Evolutionary conservation across 2,329 filamentous ascomycete genomes (phyloP), one percentile per base, ranked within the genome.

Genomic region (Ophiostoma tasmaniense): DNA sequence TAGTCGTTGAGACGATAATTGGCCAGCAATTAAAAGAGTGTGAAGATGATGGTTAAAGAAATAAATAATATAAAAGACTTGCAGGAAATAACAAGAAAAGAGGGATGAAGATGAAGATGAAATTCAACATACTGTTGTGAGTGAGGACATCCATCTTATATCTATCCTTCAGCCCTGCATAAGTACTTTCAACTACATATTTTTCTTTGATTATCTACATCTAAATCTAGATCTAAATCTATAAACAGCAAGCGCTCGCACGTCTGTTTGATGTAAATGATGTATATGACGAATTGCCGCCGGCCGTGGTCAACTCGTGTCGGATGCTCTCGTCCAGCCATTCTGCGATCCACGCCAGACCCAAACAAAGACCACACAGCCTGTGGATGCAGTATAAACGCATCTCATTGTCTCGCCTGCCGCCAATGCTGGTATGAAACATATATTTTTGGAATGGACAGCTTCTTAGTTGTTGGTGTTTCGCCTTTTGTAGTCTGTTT

Each of bases 291-390:
- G 42, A 45, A n/a, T 61, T 61, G 2, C 55, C 55, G 55, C 55
- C 55, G 55, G 50, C 50, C 50, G 50, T 11, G 50, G 10, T 13
- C n/a, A 22, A 22, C 50, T 55, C 22, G 30, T 30, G 25, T 61
- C 22, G 8, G 42, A 11, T 14, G 22, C 61, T 67, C 69, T 64
- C 55, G 14, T 37, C 69, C 69, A 68, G 25, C 65, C 64, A 22
- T 67, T 70, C 7, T 52, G 10, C 35, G 30, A 11, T 37, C 42
- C 37, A 52, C n/a, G 22, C 35, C 39, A 3, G 62, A 39, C 62
- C 66, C 61, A 70, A 70, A 66, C 69, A 66, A 66, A 66, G 66
- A 20, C 62, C 66, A n/a, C 6, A 2, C 30, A 64, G 30, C 42
- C 42, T 45, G 20, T 45, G 20, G 42, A 45, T 45, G 42, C 22